Evolutionary conservation across 2,329 filamentous ascomycete species (phyloP).

Genomic region (Monilinia polystroma): DNA sequence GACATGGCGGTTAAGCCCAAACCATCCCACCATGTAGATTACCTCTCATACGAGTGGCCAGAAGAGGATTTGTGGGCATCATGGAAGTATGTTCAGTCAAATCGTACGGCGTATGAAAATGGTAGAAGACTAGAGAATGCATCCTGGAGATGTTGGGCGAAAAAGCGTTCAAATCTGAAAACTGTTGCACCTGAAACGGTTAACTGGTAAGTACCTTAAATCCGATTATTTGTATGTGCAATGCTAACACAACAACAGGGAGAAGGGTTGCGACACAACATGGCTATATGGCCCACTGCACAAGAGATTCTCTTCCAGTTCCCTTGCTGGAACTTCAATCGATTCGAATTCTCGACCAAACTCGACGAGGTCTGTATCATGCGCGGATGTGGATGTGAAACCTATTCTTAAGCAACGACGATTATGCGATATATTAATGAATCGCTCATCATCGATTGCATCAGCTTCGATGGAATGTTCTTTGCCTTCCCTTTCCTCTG

Average conservation of each 20-base stretch:
- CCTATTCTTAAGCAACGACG: constrained; percentile 93
- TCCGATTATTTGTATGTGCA: neutral
- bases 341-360: constrained; percentile 48
- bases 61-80: constrained; percentile 98
- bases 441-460: constrained; percentile 74
- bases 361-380: constrained; percentile 2
- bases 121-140: constrained; percentile 86
- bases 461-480: neutral
- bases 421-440: constrained; percentile 93
- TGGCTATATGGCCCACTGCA: constrained; percentile 96
- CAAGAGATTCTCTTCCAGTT: constrained; percentile 42
- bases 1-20: constrained; percentile 55
- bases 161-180: constrained; percentile 80
- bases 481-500: constrained; percentile 14
- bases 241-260: constrained; percentile 54
- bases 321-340: constrained; percentile 38
- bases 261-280: constrained; percentile 95
- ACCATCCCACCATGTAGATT: constrained; percentile 84
- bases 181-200: constrained; percentile 89
- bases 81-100: constrained; percentile 88
- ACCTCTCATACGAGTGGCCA: constrained; percentile 90
- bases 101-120: constrained; percentile 76
- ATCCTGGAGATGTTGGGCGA: constrained; percentile 96
- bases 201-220: constrained; percentile 70
- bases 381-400: constrained; percentile 53